phyloP scores from a whole-genome alignment of 345 rosid species.

The Gossypium herbaceum region DNA sequence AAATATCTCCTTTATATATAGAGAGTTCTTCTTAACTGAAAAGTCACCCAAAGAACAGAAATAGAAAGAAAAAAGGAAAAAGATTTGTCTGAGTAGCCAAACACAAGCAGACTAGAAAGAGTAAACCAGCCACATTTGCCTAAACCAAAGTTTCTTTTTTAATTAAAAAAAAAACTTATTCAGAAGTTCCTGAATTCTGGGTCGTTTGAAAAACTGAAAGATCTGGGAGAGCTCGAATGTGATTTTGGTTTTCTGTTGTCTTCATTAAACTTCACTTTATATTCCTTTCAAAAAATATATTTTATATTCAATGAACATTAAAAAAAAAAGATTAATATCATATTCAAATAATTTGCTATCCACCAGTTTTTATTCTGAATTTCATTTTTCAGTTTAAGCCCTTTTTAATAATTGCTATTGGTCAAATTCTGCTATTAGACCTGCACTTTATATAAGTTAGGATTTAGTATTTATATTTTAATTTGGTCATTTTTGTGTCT shows the following conservation, averaged over 20 bases:
- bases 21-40: not conserved
- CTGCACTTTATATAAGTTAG: too few relatives aligned
- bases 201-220: not conserved
- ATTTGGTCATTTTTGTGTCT: too few relatives aligned
- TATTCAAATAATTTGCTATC: too few relatives aligned
- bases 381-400: too few relatives aligned
- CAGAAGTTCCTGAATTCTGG: constrained; percentile 4
- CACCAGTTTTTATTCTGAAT: too few relatives aligned
- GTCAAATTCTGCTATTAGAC: too few relatives aligned
- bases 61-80: not conserved
- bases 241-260: too few relatives aligned
- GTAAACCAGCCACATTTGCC: not conserved
- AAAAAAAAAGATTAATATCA: too few relatives aligned
- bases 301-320: too few relatives aligned
- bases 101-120: not conserved
- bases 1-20: not conserved
- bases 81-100: not conserved
- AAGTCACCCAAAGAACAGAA: not conserved
- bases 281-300: too few relatives aligned
- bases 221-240: not conserved
- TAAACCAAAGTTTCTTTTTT: not conserved
- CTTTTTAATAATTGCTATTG: too few relatives aligned
- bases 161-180: not conserved
- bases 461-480: too few relatives aligned
- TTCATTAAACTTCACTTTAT: not conserved